Conservation (phyloP, 805 yeast genomes). For the Ogataea trehalophila region DNA sequence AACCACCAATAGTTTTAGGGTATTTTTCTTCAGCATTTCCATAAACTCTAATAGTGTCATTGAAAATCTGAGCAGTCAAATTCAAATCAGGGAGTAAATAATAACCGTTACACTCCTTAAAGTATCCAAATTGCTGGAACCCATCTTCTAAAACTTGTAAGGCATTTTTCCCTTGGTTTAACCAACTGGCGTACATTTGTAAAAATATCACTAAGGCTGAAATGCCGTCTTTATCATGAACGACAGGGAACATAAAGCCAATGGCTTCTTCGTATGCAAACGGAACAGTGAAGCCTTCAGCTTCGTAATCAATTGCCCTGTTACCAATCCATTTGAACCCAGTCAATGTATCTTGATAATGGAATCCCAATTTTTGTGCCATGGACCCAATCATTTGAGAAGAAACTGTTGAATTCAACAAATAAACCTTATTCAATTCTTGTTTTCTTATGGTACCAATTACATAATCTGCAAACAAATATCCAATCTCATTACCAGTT, state of each 20-base stretch:
- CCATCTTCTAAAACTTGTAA: slow-evolving; percentile 52
- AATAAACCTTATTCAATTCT: slow-evolving; percentile 37
- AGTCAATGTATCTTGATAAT: slow-evolving; percentile 77
- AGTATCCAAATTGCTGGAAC: slow-evolving; percentile 67
- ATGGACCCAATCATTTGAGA: slow-evolving; percentile 72
- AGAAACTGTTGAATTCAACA: slow-evolving; percentile 88
- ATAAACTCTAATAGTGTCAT: slow-evolving; percentile 32
- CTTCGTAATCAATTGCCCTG: slow-evolving; percentile 67
- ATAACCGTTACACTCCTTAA: slow-evolving; percentile 83
- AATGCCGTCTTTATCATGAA: slow-evolving; percentile 92
- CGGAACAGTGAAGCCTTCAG: slow-evolving; percentile 63
- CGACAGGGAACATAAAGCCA: slow-evolving; percentile 83
- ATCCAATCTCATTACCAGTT: slow-evolving; percentile 89
- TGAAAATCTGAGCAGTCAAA: slow-evolving; percentile 52
- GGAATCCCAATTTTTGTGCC: slow-evolving; percentile 58
- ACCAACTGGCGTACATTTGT: slow-evolving; percentile 59
- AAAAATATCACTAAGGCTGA: slow-evolving; percentile 73
- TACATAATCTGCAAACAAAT: slow-evolving; percentile 67
- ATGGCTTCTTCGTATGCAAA: slow-evolving; percentile 95
- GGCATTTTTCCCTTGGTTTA: slow-evolving; percentile 33
- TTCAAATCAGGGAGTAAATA: slow-evolving; percentile 56
- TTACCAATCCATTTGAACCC: slow-evolving; percentile 99
- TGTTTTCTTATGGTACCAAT: slow-evolving; percentile 28
- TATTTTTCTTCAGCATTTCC: slow-evolving; percentile 14
- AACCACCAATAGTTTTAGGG: slow-evolving; percentile 54